Evolutionary conservation across 176 grass and related monocot genomes (phyloP).

Genomic region (Musa troglodytarum): DNA sequence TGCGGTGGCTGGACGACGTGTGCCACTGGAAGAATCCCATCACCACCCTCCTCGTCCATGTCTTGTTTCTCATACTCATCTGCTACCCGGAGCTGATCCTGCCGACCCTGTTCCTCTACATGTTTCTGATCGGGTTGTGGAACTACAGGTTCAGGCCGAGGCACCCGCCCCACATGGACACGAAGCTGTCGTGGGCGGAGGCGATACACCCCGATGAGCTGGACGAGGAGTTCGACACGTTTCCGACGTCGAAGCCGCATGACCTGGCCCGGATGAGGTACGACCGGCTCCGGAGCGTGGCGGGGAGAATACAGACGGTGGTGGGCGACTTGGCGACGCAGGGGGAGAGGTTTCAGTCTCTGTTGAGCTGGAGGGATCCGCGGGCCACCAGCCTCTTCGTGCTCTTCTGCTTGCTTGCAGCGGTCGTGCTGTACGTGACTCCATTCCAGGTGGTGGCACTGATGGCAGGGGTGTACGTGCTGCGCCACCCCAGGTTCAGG

Average conservation of each 20-base stretch:
- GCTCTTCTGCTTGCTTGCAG: conserved; percentile 40
- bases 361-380: conserved; percentile 74
- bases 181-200: conserved; percentile 55
- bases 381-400: conserved; percentile 54
- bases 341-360: conserved; percentile 53
- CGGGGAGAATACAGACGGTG: conserved; percentile 64
- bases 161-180: conserved; percentile 32
- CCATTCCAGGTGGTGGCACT: conserved; percentile 39
- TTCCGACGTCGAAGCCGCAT: conserved; percentile 49
- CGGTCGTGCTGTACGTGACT: conserved; percentile 37
- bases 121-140: conserved; percentile 21
- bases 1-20: conserved; percentile 9
- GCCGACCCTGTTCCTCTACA: conserved; percentile 20
- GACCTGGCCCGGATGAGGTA: conserved; percentile 61
- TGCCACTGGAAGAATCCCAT: conserved; percentile 21
- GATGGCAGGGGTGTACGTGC: conserved; percentile 33
- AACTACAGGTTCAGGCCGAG: conserved; percentile 16
- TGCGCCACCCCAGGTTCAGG: conserved; percentile 68
- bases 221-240: conserved; percentile 79
- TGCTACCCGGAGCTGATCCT: conserved; percentile 23
- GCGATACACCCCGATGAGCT: conserved; percentile 40
- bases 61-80: conserved; percentile 19
- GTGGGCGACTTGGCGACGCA: conserved; percentile 71
- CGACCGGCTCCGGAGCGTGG: conserved; percentile 69
- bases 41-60: conserved; percentile 16